Evolutionary conservation across 257 asterid species (phyloP), one percentile per base, ranked within the genome.

Genomic region (Solanum ossicruentum): DNA sequence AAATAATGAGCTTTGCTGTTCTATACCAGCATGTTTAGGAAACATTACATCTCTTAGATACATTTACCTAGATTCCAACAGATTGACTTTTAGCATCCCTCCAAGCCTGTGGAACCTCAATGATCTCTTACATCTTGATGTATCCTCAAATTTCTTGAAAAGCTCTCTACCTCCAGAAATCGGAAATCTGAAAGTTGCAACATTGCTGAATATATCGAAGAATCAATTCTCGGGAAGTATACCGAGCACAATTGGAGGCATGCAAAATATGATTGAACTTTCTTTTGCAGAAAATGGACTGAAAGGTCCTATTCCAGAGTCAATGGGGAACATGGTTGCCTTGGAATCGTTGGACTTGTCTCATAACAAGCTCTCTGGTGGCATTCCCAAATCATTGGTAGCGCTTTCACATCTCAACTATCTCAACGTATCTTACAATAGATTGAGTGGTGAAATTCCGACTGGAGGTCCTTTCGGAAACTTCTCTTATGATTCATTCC

Each of bases 21-120:
- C 83, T 17, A 82, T 92, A 23, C 92, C 92, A 1, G 86, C 81
- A n/a, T 92, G 92, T 18, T n/a, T 87, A 0, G 89, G 92, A 7
- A 83, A 89, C 8, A 5, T 85, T 1, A 32, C 61, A 3, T 84
- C 86, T 52, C 39, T 85, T 3, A 80, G 84, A 82, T 0, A 49
- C 21, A 6, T 92, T 10, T 1, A n/a, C 12, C 61, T 92, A 15
- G 21, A 4, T 16, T 54, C 85, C 7, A 90, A 90, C 55, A 85
- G n/a, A 60, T 60, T 89, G 72, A 79, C 26, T 56, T 85, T 89
- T 13, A 41, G 13, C 28, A 70, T 88, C 39, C 90, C 90, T 2
- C 13, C 49, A 1, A 84, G 18, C 45, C 15, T 86, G 1, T 86
- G 91, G 89, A 81, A 61, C 81, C 85, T 90, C 18, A 54, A 17